phyloP scores from a whole-genome alignment of 345 rosid species.

The Erysimum cheiranthoides region DNA sequence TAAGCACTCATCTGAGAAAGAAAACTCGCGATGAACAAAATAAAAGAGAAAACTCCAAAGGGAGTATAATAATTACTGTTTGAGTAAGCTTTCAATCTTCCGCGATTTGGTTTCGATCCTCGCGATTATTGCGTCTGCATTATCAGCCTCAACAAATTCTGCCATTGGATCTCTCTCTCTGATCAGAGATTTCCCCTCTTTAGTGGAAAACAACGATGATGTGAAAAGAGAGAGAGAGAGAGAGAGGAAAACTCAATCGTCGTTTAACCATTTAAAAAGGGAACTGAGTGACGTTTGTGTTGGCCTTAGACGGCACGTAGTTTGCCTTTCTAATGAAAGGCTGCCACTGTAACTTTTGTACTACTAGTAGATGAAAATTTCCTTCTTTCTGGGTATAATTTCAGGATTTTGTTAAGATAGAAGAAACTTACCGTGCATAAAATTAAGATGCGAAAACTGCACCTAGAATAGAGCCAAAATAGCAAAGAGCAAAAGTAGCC shows the following conservation, averaged over 20 bases:
- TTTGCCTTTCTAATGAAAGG: background rate
- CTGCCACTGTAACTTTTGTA: background rate
- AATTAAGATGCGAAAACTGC: background rate
- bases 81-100: slow-evolving; percentile 89
- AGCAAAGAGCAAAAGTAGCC: too few species aligned
- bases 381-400: background rate
- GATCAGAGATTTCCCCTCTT: background rate
- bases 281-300: background rate
- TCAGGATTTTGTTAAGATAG: background rate
- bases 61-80: slow-evolving; percentile 58
- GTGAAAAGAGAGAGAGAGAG: background rate
- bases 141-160: slow-evolving; percentile 78
- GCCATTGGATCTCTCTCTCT: slow-evolving; percentile 49
- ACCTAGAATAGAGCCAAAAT: too few species aligned
- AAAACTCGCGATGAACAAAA: too few species aligned
- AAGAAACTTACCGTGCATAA: background rate
- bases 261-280: background rate
- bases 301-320: slow-evolving; percentile 6
- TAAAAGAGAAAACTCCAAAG: background rate
- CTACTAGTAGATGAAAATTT: background rate
- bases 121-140: slow-evolving; percentile 86
- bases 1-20: slow-evolving; percentile 22
- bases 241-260: background rate
- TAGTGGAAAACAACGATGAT: background rate
- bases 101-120: slow-evolving; percentile 92